Evolutionary conservation across 345 rosid species (phyloP).

Genomic region (Balakata baccata): DNA sequence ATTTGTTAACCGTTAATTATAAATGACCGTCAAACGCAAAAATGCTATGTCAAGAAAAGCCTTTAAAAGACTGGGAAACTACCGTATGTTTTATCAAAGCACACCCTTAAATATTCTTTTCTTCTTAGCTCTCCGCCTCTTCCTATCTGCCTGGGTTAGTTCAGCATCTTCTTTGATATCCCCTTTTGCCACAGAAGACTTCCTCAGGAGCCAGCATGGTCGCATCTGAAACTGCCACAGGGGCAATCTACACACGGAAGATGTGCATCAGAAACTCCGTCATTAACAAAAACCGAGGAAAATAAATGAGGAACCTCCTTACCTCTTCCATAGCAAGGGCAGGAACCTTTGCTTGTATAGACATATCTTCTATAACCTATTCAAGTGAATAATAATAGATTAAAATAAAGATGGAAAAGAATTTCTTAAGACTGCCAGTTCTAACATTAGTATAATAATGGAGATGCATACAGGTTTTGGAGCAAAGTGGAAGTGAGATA

Average conservation of each 20-base stretch:
- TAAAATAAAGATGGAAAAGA: too few species aligned
- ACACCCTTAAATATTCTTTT: conserved; percentile 81
- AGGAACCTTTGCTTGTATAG: conserved; percentile 79
- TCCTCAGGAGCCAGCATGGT: conserved; percentile 99
- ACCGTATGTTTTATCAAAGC: conserved; percentile 6
- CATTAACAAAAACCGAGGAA: not conserved
- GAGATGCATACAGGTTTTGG: conserved; percentile 81
- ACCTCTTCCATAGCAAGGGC: conserved; percentile 99
- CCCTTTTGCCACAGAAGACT: conserved; percentile 77
- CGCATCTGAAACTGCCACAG: conserved; percentile 87
- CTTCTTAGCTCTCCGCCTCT: conserved; percentile 96
- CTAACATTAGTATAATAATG: conserved; percentile 8
- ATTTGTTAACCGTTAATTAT: not conserved
- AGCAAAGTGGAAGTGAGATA: conserved; percentile 92
- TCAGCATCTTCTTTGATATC: conserved; percentile 80
- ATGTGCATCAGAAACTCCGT: conserved; percentile 10
- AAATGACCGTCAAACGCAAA: not conserved
- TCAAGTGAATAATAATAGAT: conserved; percentile 14
- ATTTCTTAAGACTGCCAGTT: not conserved
- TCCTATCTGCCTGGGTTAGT: conserved; percentile 76
- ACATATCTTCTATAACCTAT: conserved; percentile 89
- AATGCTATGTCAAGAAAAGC: too few species aligned
- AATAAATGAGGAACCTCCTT: conserved; percentile 2
- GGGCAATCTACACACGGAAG: conserved; percentile 65
- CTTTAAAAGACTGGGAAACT: too few species aligned